Evolutionary conservation across 176 grass and related monocot species (phyloP).

Genomic region (Zea mays): DNA sequence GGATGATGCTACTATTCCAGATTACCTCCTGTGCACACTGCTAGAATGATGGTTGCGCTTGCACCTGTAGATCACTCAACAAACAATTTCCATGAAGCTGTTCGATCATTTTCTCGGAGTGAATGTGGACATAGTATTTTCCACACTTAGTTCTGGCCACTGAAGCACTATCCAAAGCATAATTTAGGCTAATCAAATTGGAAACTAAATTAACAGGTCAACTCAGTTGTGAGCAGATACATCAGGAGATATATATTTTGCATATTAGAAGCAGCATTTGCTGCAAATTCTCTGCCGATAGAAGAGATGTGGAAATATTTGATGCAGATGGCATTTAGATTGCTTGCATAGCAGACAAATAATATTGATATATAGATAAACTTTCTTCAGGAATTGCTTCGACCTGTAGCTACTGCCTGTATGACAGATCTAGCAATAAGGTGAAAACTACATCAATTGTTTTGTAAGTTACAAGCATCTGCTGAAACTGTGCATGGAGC

Average conservation of each 20-base stretch:
- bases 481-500: background rate
- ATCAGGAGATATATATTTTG: conserved; percentile 24
- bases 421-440: conserved; percentile 18
- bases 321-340: background rate
- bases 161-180: conserved; percentile 8
- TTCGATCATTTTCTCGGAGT: background rate
- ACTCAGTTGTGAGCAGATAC: conserved; percentile 22
- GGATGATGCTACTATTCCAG: conserved; percentile 17
- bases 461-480: background rate
- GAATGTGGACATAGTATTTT: background rate
- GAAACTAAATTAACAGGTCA: background rate
- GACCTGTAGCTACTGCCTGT: conserved; percentile 7
- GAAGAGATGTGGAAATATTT: background rate
- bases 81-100: background rate
- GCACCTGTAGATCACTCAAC: conserved; percentile 4
- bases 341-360: conserved; percentile 5
- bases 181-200: conserved; percentile 13
- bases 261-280: conserved; percentile 1
- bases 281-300: background rate
- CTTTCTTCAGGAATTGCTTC: conserved; percentile 16
- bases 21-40: conserved; percentile 16
- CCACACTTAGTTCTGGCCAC: background rate
- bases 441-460: background rate
- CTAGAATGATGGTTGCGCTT: conserved; percentile 16
- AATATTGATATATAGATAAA: background rate